Conservation (phyloP, 2,329 filamentous ascomycete species). For the Verticillium longisporum region DNA sequence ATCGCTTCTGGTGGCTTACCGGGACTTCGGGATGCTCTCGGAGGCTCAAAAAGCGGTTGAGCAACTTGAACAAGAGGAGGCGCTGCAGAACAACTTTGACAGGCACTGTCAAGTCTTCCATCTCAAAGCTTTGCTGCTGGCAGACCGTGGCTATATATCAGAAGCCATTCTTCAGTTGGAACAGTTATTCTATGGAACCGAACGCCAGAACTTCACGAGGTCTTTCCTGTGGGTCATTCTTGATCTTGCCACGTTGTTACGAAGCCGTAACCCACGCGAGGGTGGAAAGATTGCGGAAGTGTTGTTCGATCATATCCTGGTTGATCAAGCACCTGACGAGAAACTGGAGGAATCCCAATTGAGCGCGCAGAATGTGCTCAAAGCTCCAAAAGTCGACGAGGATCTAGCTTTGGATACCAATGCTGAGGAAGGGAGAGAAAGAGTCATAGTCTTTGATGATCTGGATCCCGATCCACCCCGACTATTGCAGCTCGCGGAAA, state of each 20-base stretch:
- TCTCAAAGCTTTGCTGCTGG: neutral
- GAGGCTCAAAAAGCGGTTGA: neutral
- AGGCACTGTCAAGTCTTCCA: neutral
- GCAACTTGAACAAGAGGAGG: neutral
- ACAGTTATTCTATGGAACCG: neutral
- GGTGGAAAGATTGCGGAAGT: neutral
- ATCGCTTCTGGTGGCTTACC: neutral
- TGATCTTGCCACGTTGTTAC: neutral
- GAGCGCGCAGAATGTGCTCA: too few relatives aligned
- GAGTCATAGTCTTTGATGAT: neutral
- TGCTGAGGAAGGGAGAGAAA: neutral
- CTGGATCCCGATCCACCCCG: neutral
- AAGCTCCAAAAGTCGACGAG: too few relatives aligned
- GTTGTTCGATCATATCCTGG: neutral
- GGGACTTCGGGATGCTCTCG: neutral
- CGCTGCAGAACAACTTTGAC: neutral
- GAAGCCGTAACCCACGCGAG: neutral
- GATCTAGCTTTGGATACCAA: neutral
- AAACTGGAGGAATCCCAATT: too few relatives aligned
- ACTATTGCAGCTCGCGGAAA: neutral
- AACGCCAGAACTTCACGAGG: neutral
- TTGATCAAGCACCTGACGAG: neutral
- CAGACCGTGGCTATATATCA: neutral
- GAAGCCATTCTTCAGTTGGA: neutral
- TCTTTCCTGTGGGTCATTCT: neutral